phyloP scores from a whole-genome alignment of 2,329 filamentous ascomycete genomes.

The Orbilia oligospora region DNA sequence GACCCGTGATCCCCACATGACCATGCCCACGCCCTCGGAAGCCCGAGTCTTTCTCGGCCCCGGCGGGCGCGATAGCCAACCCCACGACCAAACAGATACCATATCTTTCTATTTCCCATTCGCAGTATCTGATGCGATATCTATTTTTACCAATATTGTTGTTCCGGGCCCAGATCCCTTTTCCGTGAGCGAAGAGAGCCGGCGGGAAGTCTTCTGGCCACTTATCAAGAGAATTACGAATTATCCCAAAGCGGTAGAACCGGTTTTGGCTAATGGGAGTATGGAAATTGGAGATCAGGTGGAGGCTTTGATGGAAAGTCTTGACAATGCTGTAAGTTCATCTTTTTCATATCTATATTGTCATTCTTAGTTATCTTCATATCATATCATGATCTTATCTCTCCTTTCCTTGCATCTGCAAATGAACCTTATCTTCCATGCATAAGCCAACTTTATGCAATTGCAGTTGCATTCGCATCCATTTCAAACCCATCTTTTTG shows the following conservation, averaged over 20 bases:
- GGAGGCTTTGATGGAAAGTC: slow-evolving; percentile 40
- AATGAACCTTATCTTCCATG: neutral
- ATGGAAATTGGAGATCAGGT: slow-evolving; percentile 46
- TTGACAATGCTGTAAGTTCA: slow-evolving; percentile 33
- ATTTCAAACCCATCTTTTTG: neutral
- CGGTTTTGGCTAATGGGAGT: slow-evolving; percentile 39
- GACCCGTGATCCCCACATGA: slow-evolving; percentile 13
- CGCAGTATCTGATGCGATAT: slow-evolving; percentile 48
- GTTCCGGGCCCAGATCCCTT: slow-evolving; percentile 42
- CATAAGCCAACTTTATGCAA: neutral
- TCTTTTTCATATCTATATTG: neutral
- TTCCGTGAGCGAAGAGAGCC: slow-evolving; percentile 38
- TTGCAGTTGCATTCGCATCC: neutral
- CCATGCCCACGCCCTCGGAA: slow-evolving; percentile 29
- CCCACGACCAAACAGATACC: slow-evolving; percentile 27
- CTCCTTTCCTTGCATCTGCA: neutral
- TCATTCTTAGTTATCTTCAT: neutral
- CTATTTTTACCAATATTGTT: slow-evolving; percentile 44
- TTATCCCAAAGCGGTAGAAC: slow-evolving; percentile 44
- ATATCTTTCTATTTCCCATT: slow-evolving; percentile 46
- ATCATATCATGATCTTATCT: neutral
- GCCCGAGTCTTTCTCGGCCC: slow-evolving; percentile 45
- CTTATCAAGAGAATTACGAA: slow-evolving; percentile 49
- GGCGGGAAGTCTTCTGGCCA: slow-evolving; percentile 46
- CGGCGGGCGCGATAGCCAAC: slow-evolving; percentile 29